phyloP scores from a whole-genome alignment of 768 basidiomycete genomes.

The Mrakia hoshinonis region DNA sequence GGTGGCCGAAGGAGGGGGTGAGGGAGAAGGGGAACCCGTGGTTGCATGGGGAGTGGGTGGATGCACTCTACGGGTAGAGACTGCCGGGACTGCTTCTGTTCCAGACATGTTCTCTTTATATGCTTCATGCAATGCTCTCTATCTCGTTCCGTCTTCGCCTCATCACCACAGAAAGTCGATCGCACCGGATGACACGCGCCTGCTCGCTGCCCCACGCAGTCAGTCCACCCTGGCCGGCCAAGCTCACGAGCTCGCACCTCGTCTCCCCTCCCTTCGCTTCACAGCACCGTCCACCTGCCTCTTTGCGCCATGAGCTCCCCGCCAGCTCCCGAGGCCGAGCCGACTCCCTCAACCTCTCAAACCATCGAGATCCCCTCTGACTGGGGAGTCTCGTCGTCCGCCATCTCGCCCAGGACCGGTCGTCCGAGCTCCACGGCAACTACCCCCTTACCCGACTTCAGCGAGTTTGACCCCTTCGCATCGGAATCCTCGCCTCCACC shows the following conservation, averaged over 20 bases:
- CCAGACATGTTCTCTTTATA: too few species aligned
- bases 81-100: too few species aligned
- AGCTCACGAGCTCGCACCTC: too few species aligned
- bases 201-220: too few species aligned
- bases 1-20: background rate
- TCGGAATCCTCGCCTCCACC: background rate
- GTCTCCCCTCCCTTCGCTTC: too few species aligned
- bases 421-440: background rate
- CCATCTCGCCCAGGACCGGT: background rate
- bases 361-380: conserved; percentile 15
- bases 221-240: too few species aligned
- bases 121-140: too few species aligned
- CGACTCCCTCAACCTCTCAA: background rate
- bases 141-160: too few species aligned
- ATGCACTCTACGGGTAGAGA: background rate
- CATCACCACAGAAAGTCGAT: too few species aligned
- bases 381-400: conserved; percentile 1
- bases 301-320: background rate
- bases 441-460: background rate
- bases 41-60: background rate
- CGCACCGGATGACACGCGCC: too few species aligned
- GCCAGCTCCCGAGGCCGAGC: background rate
- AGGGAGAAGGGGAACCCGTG: conserved; percentile 4
- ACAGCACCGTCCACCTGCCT: too few species aligned
- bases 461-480: conserved; percentile 17